These are phyloP conservation scores for Euphorbia lathyris DNA, from an alignment of 345 rosid species.

Conservation along the genomic window DNA sequence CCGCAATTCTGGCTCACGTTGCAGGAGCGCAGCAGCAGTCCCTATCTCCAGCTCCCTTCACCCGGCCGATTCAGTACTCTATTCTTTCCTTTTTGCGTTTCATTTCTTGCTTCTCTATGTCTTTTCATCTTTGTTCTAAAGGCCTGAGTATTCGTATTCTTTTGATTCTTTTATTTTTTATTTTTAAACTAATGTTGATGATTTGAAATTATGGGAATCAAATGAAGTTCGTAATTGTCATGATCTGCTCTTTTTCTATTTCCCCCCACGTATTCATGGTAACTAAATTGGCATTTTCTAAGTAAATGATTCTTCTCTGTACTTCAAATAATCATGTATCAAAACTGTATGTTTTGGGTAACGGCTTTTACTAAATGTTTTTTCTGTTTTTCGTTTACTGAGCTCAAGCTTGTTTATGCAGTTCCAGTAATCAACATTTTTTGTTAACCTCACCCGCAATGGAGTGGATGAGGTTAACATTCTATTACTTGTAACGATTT, in stretches of 20 bases:
- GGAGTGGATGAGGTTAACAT: too few species aligned
- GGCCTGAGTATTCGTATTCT: too few species aligned
- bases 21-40: conserved; percentile 35
- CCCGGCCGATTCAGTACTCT: conserved; percentile 37
- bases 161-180: too few species aligned
- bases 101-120: too few species aligned
- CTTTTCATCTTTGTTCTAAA: too few species aligned
- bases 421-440: too few species aligned
- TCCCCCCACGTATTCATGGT: background rate
- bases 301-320: background rate
- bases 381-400: too few species aligned
- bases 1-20: conserved; percentile 37
- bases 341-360: background rate
- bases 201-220: background rate
- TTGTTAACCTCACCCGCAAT: too few species aligned
- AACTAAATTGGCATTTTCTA: background rate
- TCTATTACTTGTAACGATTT: too few species aligned
- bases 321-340: background rate
- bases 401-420: too few species aligned
- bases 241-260: background rate
- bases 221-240: background rate
- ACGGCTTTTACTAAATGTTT: too few species aligned
- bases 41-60: conserved; percentile 37
- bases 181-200: background rate
- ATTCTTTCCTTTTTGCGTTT: too few species aligned